These are phyloP conservation scores for Hibiscus syriacus DNA, from an alignment of 345 rosid genomes.

Conservation along the genomic window DNA sequence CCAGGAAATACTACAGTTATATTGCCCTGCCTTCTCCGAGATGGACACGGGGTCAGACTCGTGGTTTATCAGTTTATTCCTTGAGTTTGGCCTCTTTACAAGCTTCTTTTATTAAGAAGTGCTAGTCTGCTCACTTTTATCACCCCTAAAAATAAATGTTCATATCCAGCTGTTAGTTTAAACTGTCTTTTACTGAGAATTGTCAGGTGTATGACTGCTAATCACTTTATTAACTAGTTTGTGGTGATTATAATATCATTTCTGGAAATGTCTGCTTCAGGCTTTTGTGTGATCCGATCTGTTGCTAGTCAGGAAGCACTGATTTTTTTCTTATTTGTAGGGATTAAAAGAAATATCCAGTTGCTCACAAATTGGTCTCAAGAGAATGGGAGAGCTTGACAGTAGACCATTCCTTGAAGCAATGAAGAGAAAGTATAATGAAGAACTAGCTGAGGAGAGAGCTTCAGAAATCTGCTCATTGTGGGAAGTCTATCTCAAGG, in stretches of 20 bases:
- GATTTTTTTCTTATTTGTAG: constrained; percentile 36
- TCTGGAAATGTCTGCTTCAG: background rate
- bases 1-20: background rate
- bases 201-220: background rate
- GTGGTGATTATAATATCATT: background rate
- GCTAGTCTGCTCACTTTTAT: background rate
- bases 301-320: constrained; percentile 7
- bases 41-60: background rate
- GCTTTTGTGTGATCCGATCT: background rate
- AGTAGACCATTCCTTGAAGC: constrained; percentile 65
- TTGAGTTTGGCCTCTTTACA: background rate
- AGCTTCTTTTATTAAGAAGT: background rate
- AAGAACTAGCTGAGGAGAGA: constrained; percentile 67
- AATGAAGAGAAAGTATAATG: constrained; percentile 58
- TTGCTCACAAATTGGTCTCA: constrained; percentile 57
- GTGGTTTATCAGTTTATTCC: background rate
- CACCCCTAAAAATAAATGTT: background rate
- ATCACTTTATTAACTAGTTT: background rate
- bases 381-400: constrained; percentile 97
- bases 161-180: background rate
- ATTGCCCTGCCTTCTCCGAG: background rate
- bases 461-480: constrained; percentile 72
- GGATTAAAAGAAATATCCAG: constrained; percentile 46
- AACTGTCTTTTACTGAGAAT: background rate
- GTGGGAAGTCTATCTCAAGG: constrained; percentile 91